phyloP scores from a whole-genome alignment of 1,284 basidiomycete genomes.

The Mycocalia duriaeana region DNA sequence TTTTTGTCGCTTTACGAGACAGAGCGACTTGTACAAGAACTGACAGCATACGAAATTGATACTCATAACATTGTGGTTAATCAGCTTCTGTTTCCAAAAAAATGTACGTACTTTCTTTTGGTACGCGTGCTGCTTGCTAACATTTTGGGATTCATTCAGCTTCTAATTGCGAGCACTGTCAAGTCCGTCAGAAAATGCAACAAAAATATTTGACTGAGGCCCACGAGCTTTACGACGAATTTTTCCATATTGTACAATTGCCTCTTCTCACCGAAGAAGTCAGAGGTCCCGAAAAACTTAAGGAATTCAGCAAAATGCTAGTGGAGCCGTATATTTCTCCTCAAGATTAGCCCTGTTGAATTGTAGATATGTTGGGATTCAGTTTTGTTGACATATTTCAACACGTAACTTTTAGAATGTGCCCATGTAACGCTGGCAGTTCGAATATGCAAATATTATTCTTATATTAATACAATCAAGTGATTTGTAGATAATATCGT shows the following conservation, averaged over 20 bases:
- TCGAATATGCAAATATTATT: neutral
- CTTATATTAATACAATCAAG: neutral
- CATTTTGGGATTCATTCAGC: conserved; percentile 33
- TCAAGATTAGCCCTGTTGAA: conserved; percentile 22
- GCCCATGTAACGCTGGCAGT: too few species aligned
- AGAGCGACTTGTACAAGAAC: conserved; percentile 93
- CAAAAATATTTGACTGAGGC: conserved; percentile 94
- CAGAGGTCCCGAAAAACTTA: conserved; percentile 88
- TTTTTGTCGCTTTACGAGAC: conserved; percentile 98
- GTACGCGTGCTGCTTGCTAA: neutral
- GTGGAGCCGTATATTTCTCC: conserved; percentile 54
- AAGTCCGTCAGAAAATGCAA: conserved; percentile 94
- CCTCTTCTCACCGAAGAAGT: conserved; percentile 96
- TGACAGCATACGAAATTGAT: conserved; percentile 96
- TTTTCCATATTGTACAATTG: conserved; percentile 92
- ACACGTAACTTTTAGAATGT: neutral
- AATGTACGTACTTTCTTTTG: conserved; percentile 46
- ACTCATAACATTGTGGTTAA: conserved; percentile 99
- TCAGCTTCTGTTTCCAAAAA: conserved; percentile 92
- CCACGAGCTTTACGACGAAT: conserved; percentile 93
- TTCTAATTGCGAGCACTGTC: conserved; percentile 93
- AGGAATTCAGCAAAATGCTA: conserved; percentile 85
- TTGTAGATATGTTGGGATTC: neutral
- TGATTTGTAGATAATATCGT: too few species aligned
- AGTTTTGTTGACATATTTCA: neutral